These are phyloP conservation scores for Lepidium didymum DNA, from an alignment of 345 rosid genomes.

Conservation along the genomic window DNA sequence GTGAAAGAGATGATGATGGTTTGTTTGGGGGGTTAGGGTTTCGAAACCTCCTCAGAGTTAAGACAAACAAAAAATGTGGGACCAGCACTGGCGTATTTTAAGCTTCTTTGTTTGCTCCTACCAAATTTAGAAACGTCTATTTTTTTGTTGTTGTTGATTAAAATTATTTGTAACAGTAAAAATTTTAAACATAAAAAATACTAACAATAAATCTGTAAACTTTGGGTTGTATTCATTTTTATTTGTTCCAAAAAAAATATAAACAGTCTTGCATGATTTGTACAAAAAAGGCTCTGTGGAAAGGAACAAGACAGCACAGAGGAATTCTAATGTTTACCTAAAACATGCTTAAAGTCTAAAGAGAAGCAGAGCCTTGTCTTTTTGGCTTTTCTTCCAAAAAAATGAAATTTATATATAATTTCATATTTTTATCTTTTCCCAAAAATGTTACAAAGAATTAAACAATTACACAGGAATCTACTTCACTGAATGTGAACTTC, in stretches of 20 bases:
- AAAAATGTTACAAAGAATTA: slow-evolving; percentile 20
- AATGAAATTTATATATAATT: background rate
- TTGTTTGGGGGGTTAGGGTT: slow-evolving; percentile 37
- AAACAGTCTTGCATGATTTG: background rate
- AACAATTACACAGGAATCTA: slow-evolving; percentile 18
- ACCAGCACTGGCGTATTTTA: background rate
- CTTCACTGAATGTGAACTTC: slow-evolving; percentile 5
- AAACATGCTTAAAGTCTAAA: slow-evolving; percentile 14
- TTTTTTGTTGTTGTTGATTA: background rate
- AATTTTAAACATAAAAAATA: background rate
- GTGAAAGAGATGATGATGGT: slow-evolving; percentile 25
- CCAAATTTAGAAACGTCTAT: slow-evolving; percentile 2
- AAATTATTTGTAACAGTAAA: background rate
- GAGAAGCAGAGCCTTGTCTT: slow-evolving; percentile 13
- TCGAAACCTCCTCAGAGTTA: background rate
- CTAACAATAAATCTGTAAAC: background rate
- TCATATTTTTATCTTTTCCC: slow-evolving; percentile 15
- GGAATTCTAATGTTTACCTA: slow-evolving; percentile 3
- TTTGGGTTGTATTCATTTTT: background rate
- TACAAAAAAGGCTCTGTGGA: slow-evolving; percentile 6
- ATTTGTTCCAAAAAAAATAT: background rate
- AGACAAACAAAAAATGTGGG: background rate
- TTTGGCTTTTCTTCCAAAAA: slow-evolving; percentile 4
- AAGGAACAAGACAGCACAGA: background rate
- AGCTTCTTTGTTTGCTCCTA: background rate